Evolutionary conservation across 2,329 filamentous ascomycete species (phyloP), one percentile per base, ranked within the genome.

Genomic region (Ceratocystis ficicola): DNA sequence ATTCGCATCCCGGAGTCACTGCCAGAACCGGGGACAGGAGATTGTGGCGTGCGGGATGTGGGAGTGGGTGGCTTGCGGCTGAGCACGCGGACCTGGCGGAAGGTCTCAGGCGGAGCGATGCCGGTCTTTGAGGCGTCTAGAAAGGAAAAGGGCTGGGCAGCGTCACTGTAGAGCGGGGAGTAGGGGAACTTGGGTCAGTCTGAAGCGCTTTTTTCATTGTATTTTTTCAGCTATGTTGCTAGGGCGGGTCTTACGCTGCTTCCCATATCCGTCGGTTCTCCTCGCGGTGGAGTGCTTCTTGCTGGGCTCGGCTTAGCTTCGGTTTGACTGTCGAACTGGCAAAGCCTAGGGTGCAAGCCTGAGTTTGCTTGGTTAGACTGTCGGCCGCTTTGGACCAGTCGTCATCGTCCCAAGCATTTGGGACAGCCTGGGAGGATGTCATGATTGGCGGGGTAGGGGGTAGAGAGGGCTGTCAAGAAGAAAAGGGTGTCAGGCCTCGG

Each of bases 401-500:
- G 71, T 94, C 88, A 71, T 95, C 82, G 44, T 93, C 90, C 93
- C 93, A 96, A 22, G 90, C 92, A 74, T 91, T 84, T 46, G 88
- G 86, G 67, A 87, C 75, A 25, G 75, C 17, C 70, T 62, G 57
- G 25, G 62, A 68, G 25, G 32, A 66, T 3, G 61, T 71, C 79
- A 77, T 74, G 77, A 76, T 77, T 78, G 70, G 73, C 71, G 79
- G 79, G 80, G 73, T 76, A 78, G 70, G 69, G 32, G 62, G 71
- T 75, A 74, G 77, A 78, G 65, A 62, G 55, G 15, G 5, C 30
- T 44, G 32, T 5, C 17, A 30, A 20, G 63, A 25, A 3, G 46
- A 22, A 12, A 25, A 2, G 17, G 55, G 12, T 32, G 22, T 50
- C 20, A 25, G 52, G n/a, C 12, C 12, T 15, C 46, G 17, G 15